Base-by-base conservation (phyloP, 2,329 filamentous ascomycete genomes). In the Aspergillus sp. region DNA sequence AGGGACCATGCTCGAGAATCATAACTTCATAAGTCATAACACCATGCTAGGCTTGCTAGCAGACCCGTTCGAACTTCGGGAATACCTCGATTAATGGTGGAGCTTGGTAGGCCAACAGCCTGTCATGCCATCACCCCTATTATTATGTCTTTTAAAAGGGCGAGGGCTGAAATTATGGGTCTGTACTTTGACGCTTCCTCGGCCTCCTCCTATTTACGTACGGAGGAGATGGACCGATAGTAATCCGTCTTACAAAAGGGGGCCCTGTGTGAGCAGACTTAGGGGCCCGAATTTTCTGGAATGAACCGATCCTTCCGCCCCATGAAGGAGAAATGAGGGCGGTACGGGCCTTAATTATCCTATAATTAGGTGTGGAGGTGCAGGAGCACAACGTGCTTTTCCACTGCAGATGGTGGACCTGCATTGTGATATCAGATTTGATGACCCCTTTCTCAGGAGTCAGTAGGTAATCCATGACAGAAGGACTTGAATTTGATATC, bases 251-350 rank as follows among this genome's bases (percentile, higher is more conserved):
- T 17, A 46, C 44, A 17, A 46, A 22, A 22, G 22, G 27, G 15
- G 15, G 13, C n/a, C 20, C 22, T 15, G 13, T 13, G 15, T 46
- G 6, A 27, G 22, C 13, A 46, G 13, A 46, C 2, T 2, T 24
- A 51, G 37, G 34, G 37, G 13, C 37, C 15, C 46, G 22, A 50
- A 41, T 24, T 22, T 41, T 51, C 34, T 41, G 20, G 48, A 51
- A 51, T 20, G 19, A 27, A 70, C 66, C 65, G 63, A 71, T 69
- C 58, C 52, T 24, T 56, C 42, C n/a, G 24, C 8, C 33, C 13
- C 11, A 19, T 30, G 24, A 41, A 41, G 37, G 34, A 44, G 37
- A 55, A 34, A 34, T 49, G 34, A 44, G 27, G 12, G 42, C 45
- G 53, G 53, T 50, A 37, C 53, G 45, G 39, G 17, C 54, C 46